Percentiles rank a stretch among this genome's conserved stretches.
These are phyloP conservation scores for Coemansia sp. DNA, from an alignment of 192 early-diverging fungal genomes.

Conservation along the genomic window DNA sequence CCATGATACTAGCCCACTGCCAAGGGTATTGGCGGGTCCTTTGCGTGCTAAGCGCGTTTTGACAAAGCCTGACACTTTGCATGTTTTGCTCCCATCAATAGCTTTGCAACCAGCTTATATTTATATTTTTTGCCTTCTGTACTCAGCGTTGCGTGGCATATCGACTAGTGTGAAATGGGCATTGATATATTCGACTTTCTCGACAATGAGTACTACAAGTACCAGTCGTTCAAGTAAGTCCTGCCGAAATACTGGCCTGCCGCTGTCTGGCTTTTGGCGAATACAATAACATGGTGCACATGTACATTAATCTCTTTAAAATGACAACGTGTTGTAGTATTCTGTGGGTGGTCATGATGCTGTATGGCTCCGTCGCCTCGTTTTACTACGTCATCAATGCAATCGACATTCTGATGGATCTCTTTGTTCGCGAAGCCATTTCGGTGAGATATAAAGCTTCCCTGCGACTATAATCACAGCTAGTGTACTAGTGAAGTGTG, in stretches of 20 bases:
- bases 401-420: constrained; percentile 30
- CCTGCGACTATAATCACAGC: neutral
- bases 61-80: too few species aligned
- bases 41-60: neutral
- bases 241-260: neutral
- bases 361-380: constrained; percentile 31
- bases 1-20: neutral
- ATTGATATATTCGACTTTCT: constrained; percentile 12
- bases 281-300: too few species aligned
- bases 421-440: constrained; percentile 32
- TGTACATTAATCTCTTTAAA: too few species aligned
- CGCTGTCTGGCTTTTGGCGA: too few species aligned
- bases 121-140: too few species aligned
- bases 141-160: neutral
- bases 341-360: constrained; percentile 48
- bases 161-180: neutral
- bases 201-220: constrained; percentile 23
- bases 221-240: constrained; percentile 39
- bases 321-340: constrained; percentile 14
- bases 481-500: too few species aligned
- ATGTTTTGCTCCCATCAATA: too few species aligned
- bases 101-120: too few species aligned
- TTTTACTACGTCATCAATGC: constrained; percentile 32
- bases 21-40: neutral
- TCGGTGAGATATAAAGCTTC: constrained; percentile 16